Evolutionary conservation across 495 filamentous ascomycete species (phyloP).

Genomic region (Thozetella sp.): DNA sequence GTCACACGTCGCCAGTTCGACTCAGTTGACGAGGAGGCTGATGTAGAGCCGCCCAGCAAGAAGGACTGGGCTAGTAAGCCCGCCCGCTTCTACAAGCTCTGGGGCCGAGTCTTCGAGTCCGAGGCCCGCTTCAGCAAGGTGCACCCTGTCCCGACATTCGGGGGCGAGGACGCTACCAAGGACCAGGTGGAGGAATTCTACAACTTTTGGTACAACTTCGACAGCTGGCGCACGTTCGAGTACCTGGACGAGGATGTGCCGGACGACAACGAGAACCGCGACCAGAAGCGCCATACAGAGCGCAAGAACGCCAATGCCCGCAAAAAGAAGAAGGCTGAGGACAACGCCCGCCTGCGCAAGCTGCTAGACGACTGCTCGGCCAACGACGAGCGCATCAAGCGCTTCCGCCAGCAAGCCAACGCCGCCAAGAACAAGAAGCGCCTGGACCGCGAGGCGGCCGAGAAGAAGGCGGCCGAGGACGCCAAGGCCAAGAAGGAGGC

Average conservation of each 20-base stretch:
- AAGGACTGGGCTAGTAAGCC: constrained; percentile 68
- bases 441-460: constrained; percentile 87
- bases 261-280: constrained; percentile 97
- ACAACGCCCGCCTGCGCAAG: constrained; percentile 84
- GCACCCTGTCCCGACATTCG: constrained; percentile 83
- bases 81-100: constrained; percentile 93
- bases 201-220: constrained; percentile 99
- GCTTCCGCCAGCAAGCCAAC: constrained; percentile 87
- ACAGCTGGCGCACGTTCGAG: constrained; percentile 96
- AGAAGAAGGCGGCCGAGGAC: constrained; percentile 79
- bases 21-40: constrained; percentile 90
- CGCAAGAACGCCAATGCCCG: constrained; percentile 97
- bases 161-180: constrained; percentile 81
- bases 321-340: constrained; percentile 99
- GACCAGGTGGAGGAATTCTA: constrained; percentile 94
- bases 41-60: constrained; percentile 89
- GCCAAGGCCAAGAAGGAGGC: constrained; percentile 77
- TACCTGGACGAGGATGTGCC: constrained; percentile 99
- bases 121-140: constrained; percentile 91
- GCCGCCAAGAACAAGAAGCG: constrained; percentile 93
- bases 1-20: constrained; percentile 94
- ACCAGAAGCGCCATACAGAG: constrained; percentile 97
- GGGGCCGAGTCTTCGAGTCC: constrained; percentile 81
- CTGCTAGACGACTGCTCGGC: constrained; percentile 83
- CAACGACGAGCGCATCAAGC: constrained; percentile 93